Conservation (phyloP, 2,329 filamentous ascomycete species). For the Trichoderma sp. region DNA sequence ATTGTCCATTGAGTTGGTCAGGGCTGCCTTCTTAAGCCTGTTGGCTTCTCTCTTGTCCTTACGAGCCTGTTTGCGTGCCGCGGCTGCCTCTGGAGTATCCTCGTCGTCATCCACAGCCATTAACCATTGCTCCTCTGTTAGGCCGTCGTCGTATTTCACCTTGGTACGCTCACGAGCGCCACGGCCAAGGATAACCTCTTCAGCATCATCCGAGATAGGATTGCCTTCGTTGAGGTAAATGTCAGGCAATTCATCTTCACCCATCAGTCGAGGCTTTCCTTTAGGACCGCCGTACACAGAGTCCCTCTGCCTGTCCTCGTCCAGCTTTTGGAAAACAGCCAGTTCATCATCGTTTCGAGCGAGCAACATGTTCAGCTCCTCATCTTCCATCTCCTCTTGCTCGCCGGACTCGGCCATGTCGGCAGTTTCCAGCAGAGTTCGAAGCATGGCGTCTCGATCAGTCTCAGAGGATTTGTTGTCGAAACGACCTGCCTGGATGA, state of each 20-base stretch:
- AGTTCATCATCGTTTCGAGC: constrained; percentile 84
- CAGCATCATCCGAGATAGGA: constrained; percentile 72
- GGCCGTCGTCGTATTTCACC: constrained; percentile 92
- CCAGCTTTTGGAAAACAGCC: constrained; percentile 73
- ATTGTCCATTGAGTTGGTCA: constrained; percentile 47
- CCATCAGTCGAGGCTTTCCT: constrained; percentile 73
- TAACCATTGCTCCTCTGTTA: constrained; percentile 98
- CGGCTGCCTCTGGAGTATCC: constrained; percentile 87
- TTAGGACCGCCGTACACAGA: constrained; percentile 70
- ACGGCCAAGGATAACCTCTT: constrained; percentile 73
- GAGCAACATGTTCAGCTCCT: constrained; percentile 92
- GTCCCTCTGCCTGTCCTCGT: constrained; percentile 66
- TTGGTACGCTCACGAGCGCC: constrained; percentile 92
- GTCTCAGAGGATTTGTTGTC: constrained; percentile 99
- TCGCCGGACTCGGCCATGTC: constrained; percentile 66
- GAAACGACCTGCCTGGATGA: constrained; percentile 98
- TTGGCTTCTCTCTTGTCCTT: constrained; percentile 78
- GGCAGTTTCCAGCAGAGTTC: constrained; percentile 85
- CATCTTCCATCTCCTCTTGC: constrained; percentile 97
- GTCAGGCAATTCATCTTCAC: constrained; percentile 83
- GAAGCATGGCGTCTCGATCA: constrained; percentile 93
- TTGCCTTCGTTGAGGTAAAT: constrained; percentile 89
- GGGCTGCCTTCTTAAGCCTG: constrained; percentile 57
- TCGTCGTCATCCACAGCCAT: constrained; percentile 97
- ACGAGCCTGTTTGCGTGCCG: constrained; percentile 81